A percentile compares a stretch with the other conserved stretches of the same genome.
phyloP scores from a whole-genome alignment of 148 eudicot genomes.

The Vaccinium corymbosum region DNA sequence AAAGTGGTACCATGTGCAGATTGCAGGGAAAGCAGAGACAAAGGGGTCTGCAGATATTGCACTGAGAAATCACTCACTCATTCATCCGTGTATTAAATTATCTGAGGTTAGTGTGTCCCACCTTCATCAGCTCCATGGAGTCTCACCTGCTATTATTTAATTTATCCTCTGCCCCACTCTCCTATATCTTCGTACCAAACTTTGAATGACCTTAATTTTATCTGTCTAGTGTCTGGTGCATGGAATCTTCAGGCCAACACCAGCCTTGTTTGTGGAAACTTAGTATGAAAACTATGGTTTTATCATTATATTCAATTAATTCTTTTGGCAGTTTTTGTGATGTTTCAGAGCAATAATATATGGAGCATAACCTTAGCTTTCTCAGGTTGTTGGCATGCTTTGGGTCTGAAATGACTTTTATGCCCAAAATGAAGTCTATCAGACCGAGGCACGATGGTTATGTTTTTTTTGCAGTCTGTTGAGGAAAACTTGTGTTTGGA shows the following conservation, averaged over 20 bases:
- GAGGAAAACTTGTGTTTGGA: neutral
- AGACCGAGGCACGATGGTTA: neutral
- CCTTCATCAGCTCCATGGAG: constrained; percentile 8
- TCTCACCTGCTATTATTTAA: constrained; percentile 19
- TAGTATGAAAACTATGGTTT: constrained; percentile 19
- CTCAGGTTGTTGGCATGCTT: neutral
- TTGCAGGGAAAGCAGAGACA: constrained; percentile 18
- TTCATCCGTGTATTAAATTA: constrained; percentile 13
- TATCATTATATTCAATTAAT: constrained; percentile 6
- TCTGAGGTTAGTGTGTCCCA: constrained; percentile 7
- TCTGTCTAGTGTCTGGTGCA: neutral
- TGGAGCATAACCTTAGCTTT: neutral
- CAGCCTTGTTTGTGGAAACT: constrained; percentile 15
- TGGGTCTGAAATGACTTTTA: constrained; percentile 8
- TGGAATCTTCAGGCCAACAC: constrained; percentile 16
- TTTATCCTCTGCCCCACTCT: constrained; percentile 7
- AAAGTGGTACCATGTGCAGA: constrained; percentile 20
- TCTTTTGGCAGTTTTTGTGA: constrained; percentile 5
- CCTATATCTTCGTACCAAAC: constrained; percentile 9
- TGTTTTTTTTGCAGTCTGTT: neutral
- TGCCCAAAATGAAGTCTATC: neutral
- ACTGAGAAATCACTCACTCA: constrained; percentile 14
- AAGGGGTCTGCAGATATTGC: constrained; percentile 13
- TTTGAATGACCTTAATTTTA: neutral
- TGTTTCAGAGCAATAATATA: neutral